Percentiles rank a stretch among this genome's conserved stretches.
Evolutionary conservation across 2,329 filamentous ascomycete species (phyloP).

Genomic region (Colletotrichum chlorophyti): DNA sequence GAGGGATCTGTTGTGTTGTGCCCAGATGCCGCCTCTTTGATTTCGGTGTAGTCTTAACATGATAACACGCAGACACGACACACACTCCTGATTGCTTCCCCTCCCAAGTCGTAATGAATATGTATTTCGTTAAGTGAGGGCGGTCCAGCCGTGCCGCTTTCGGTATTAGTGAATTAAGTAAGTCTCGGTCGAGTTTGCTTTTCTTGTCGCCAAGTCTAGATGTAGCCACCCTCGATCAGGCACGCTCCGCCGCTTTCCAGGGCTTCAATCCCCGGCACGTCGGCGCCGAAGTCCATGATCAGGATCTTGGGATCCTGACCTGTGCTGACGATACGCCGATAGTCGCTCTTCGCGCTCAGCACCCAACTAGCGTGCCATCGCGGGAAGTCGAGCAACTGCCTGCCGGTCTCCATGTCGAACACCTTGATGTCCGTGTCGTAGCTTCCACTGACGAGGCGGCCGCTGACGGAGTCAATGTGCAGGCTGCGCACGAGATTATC

Average conservation of each 20-base stretch:
- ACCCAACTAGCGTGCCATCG: slow-evolving; percentile 98
- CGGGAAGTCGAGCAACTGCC: slow-evolving; percentile 83
- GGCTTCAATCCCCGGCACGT: slow-evolving; percentile 63
- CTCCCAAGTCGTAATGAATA: slow-evolving; percentile 5
- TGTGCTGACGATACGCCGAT: slow-evolving; percentile 90
- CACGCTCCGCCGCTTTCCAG: slow-evolving; percentile 53
- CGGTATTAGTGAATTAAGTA: slow-evolving; percentile 24
- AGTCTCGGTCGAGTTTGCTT: slow-evolving; percentile 2
- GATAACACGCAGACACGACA: too few relatives aligned
- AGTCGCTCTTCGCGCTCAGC: slow-evolving; percentile 93
- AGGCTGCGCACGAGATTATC: slow-evolving; percentile 85
- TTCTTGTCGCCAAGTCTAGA: slow-evolving; percentile 33
- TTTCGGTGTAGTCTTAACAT: too few relatives aligned
- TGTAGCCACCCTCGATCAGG: slow-evolving; percentile 40
- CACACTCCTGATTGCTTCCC: neutral
- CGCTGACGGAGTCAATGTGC: slow-evolving; percentile 87
- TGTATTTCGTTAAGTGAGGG: slow-evolving; percentile 17
- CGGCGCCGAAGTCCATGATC: slow-evolving; percentile 87
- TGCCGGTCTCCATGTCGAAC: slow-evolving; percentile 83
- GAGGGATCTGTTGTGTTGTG: neutral
- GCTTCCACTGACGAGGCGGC: slow-evolving; percentile 86
- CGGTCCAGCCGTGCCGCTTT: slow-evolving; percentile 27
- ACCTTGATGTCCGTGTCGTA: slow-evolving; percentile 97
- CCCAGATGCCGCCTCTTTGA: neutral
- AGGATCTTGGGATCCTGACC: slow-evolving; percentile 93